Conservation (phyloP, 345 rosid genomes). For the Eucalyptus melliodora region DNA sequence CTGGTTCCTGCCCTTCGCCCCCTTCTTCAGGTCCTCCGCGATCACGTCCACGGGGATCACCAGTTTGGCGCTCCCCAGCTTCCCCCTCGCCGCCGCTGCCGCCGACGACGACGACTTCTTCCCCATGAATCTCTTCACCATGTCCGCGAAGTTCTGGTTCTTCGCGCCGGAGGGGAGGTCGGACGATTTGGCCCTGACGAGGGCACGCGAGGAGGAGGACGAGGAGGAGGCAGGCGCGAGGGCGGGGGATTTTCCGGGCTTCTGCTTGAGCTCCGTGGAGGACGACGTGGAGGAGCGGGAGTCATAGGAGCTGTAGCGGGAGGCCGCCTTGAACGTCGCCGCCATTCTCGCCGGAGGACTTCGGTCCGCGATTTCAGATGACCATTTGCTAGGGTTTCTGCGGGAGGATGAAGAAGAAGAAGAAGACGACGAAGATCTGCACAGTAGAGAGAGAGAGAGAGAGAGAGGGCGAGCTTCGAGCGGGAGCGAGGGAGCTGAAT, state of each 20-base stretch:
- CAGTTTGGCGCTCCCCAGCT: conserved; percentile 6
- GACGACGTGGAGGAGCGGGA: conserved; percentile 61
- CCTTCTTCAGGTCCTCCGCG: conserved; percentile 61
- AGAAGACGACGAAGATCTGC: background rate
- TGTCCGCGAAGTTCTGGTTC: conserved; percentile 25
- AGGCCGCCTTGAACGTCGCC: background rate
- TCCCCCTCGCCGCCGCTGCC: background rate
- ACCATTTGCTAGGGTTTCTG: background rate
- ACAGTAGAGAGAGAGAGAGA: background rate
- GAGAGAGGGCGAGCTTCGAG: background rate
- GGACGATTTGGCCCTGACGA: conserved; percentile 43
- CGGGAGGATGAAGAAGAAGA: background rate
- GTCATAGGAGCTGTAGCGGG: conserved; percentile 70
- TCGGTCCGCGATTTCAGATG: background rate
- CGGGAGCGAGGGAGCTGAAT: background rate
- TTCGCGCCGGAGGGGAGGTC: background rate
- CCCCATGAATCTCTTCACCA: conserved; percentile 72
- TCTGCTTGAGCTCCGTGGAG: conserved; percentile 1
- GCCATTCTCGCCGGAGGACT: background rate
- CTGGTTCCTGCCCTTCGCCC: conserved; percentile 22
- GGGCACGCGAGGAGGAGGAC: conserved; percentile 28
- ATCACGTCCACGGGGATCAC: conserved; percentile 45
- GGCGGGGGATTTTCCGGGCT: conserved; percentile 58
- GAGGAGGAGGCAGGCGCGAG: conserved; percentile 5
- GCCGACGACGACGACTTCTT: background rate